These are phyloP conservation scores for Ceratocystiopsis minuta DNA, from an alignment of 2,329 filamentous ascomycete genomes.

Conservation along the genomic window DNA sequence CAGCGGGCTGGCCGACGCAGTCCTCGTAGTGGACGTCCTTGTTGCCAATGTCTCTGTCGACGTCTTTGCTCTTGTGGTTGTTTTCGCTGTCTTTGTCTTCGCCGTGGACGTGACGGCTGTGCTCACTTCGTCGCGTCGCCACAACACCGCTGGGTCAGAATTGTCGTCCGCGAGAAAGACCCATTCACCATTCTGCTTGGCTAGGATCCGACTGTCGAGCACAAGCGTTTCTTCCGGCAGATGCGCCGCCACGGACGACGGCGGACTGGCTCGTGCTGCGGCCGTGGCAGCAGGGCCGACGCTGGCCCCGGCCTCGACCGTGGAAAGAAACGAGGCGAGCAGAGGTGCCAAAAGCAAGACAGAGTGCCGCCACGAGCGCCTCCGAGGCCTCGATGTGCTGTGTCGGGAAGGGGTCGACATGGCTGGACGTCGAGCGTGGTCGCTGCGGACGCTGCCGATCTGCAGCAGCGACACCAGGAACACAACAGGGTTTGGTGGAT, in stretches of 20 bases:
- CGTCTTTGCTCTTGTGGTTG: slow-evolving; percentile 2
- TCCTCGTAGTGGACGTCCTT: slow-evolving; percentile 7
- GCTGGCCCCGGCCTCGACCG: too few relatives aligned
- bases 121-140: background rate
- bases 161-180: too few relatives aligned
- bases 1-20: slow-evolving; percentile 22
- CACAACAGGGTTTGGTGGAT: too few relatives aligned
- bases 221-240: background rate
- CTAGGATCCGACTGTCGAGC: background rate
- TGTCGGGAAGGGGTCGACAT: too few relatives aligned
- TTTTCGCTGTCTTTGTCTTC: slow-evolving; percentile 5
- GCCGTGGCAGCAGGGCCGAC: background rate
- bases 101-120: background rate
- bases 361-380: too few relatives aligned
- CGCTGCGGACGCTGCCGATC: too few relatives aligned
- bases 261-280: background rate
- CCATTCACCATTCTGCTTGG: background rate
- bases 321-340: too few relatives aligned
- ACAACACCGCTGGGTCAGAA: background rate
- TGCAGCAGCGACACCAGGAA: too few relatives aligned
- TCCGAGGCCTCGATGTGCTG: too few relatives aligned
- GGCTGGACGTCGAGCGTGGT: too few relatives aligned
- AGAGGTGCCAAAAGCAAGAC: too few relatives aligned
- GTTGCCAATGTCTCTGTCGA: slow-evolving; percentile 7
- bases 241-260: background rate